Evolutionary conservation across 2,329 filamentous ascomycete genomes (phyloP).

Genomic region (Cryphonectria radicalis): DNA sequence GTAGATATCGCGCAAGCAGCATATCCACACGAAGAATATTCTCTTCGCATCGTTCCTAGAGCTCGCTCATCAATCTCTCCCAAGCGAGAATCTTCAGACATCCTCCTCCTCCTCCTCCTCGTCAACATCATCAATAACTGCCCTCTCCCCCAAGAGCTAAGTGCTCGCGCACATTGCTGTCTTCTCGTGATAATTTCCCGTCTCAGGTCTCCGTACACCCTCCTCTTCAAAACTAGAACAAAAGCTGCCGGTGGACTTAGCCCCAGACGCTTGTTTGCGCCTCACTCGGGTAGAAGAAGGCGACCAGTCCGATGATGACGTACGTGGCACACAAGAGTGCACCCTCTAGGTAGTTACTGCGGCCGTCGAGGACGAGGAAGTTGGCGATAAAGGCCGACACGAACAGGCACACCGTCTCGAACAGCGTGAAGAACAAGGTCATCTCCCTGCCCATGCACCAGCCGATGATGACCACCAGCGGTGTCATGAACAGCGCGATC

Average conservation of each 20-base stretch:
- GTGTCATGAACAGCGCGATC: conserved; percentile 73
- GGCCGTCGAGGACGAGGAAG: conserved; percentile 82
- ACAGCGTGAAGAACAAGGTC: conserved; percentile 84
- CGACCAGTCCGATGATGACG: conserved; percentile 68
- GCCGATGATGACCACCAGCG: conserved; percentile 71
- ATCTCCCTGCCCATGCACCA: conserved; percentile 72
- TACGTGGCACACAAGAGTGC: conserved; percentile 69
- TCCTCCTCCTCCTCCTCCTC: no score
- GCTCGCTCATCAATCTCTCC: not conserved
- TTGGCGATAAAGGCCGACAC: conserved; percentile 85
- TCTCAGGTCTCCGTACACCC: not conserved
- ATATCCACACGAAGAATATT: not conserved
- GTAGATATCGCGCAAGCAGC: not conserved
- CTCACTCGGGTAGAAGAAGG: conserved; percentile 67
- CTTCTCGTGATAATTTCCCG: not conserved
- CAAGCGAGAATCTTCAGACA: not conserved
- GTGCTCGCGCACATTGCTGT: conserved; percentile 1
- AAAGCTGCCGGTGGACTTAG: not conserved
- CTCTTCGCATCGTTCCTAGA: not conserved
- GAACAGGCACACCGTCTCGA: conserved; percentile 87
- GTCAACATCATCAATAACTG: no score
- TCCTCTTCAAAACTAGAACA: not conserved
- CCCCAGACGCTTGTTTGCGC: conserved; percentile 50
- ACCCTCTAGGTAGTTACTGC: conserved; percentile 86
- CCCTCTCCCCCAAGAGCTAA: not conserved